A percentile compares a stretch with the other conserved stretches of the same genome.
These are phyloP conservation scores for Scheffersomyces segobiensis DNA, from an alignment of 1,139 yeast species.

Conservation along the genomic window DNA sequence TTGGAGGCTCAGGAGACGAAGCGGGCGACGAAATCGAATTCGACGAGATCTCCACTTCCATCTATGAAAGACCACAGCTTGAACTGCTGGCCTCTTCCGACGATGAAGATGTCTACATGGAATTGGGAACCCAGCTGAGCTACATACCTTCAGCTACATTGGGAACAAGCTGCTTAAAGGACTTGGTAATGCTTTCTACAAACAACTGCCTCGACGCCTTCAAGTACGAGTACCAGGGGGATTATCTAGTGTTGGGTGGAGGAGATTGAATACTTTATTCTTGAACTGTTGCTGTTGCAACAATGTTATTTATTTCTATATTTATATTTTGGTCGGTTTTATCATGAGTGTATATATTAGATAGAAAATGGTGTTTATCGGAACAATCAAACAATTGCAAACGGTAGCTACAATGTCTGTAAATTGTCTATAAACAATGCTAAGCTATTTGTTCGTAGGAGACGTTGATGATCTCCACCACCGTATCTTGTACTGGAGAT, in stretches of 20 bases:
- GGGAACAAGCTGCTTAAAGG: neutral
- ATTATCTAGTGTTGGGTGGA: neutral
- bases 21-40: neutral
- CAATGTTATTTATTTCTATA: neutral
- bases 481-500: conserved; percentile 28
- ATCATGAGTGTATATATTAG: neutral
- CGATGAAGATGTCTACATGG: neutral
- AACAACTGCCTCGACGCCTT: neutral
- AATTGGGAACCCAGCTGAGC: neutral
- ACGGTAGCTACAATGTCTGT: neutral
- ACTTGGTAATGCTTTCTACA: neutral
- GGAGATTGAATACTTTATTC: neutral
- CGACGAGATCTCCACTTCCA: neutral
- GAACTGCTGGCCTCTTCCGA: neutral
- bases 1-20: neutral
- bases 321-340: neutral
- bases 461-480: conserved; percentile 25
- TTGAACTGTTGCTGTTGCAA: neutral
- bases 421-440: neutral
- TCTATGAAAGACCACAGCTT: neutral
- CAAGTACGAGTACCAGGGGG: neutral
- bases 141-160: neutral
- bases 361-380: neutral
- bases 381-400: neutral
- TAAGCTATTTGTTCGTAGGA: neutral